Evolutionary conservation across 441 rosid species (phyloP), one percentile per base, ranked within the genome.

Genomic region (Omphalea diandra): DNA sequence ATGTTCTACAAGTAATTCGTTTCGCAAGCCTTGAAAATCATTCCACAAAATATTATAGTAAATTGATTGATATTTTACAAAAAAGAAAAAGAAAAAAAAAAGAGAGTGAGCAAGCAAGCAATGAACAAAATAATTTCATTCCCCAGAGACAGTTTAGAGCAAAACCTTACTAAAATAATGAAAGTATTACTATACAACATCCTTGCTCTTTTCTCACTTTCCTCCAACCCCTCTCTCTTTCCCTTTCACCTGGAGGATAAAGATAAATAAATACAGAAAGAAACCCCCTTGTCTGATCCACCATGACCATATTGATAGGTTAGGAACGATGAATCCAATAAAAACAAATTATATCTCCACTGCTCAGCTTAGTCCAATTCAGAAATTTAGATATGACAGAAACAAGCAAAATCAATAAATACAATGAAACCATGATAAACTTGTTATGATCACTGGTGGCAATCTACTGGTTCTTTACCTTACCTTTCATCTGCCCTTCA

Each of bases 361-460:
- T 64, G 4, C 63, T 64, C 63, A 27, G 43, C n/a, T 65, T 29
- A 53, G 44, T 47, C 64, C 32, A 47, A 73, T 35, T 36, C n/a
- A 52, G 36, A 31, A 63, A n/a, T 41, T 17, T 17, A 33, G 35
- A 52, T 47, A 17, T 63, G 12, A 38, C 33, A 20, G 32, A 47
- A 61, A 61, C 24, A 33, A 73, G 27, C 31, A 36, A 57, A 56
- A 26, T 7, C n/a, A 67, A 53, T 61, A 27, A 40, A 73, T 73
- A 62, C 56, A 73, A 52, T 26, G 18, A 31, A 7, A 36, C 54
- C 14, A 2, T 22, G 29, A 22, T 41, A 41, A 26, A 43, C 44
- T 43, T 40, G 41, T 14, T 31, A n/a, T 38, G 20, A 11, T 64
- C 33, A 54, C 29, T 22, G 29, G 41, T 17, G 31, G 46, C n/a